These are phyloP conservation scores for Ascochyta lentis DNA, from an alignment of 2,329 filamentous ascomycete species.

Conservation along the genomic window DNA sequence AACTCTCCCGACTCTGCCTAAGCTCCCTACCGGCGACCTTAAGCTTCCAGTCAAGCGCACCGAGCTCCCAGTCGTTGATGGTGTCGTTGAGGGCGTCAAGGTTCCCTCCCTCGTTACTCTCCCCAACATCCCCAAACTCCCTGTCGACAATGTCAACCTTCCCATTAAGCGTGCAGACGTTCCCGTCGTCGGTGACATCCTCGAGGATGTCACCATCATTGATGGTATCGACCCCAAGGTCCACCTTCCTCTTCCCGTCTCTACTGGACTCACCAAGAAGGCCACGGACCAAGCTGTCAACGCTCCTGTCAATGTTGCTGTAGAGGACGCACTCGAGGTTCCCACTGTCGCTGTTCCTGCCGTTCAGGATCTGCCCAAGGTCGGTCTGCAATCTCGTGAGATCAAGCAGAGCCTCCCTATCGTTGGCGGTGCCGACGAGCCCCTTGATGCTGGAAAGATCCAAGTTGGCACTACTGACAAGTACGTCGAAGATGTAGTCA, in stretches of 20 bases:
- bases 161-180: not conserved
- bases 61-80: slow-evolving; percentile 4
- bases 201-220: not conserved
- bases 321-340: not conserved
- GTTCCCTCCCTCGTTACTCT: not conserved
- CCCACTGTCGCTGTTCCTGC: not conserved
- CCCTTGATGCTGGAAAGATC: slow-evolving; percentile 5
- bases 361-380: not conserved
- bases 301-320: not conserved
- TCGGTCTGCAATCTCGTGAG: not conserved
- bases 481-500: not conserved
- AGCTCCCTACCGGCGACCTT: not conserved
- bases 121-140: not conserved
- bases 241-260: not conserved
- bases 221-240: not conserved
- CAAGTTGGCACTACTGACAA: slow-evolving; percentile 7
- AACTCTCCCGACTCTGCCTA: not conserved
- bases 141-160: not conserved
- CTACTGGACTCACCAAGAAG: not conserved
- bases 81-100: not conserved
- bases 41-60: not conserved
- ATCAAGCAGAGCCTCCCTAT: slow-evolving; percentile 9
- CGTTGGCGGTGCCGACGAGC: not conserved
- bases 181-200: not conserved
- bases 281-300: not conserved